Percentiles rank a stretch among this genome's conserved stretches.
Conservation (phyloP, 2,329 filamentous ascomycete genomes). For the Fusarium abutilonis region DNA sequence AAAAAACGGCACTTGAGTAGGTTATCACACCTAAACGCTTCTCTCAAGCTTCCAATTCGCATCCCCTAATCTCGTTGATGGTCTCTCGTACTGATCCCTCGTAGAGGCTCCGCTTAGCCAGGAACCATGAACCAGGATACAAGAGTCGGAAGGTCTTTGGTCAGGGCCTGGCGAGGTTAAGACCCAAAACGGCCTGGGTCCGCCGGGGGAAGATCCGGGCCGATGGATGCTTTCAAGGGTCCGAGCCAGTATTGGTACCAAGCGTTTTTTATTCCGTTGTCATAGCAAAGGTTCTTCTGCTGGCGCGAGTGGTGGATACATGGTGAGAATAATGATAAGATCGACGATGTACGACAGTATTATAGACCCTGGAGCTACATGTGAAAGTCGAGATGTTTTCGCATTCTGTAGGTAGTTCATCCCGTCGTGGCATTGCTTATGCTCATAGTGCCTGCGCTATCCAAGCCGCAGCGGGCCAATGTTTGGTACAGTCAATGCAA, state of each 20-base stretch:
- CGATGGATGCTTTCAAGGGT: constrained; percentile 36
- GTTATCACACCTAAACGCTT: constrained; percentile 1
- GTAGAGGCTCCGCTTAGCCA: constrained; percentile 33
- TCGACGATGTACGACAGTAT: constrained; percentile 17
- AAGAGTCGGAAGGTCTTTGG: constrained; percentile 11
- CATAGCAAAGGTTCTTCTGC: constrained; percentile 33
- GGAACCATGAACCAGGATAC: constrained; percentile 31
- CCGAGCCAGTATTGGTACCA: constrained; percentile 41
- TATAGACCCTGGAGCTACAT: neutral
- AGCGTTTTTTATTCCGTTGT: constrained; percentile 34
- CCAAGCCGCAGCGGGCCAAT: neutral
- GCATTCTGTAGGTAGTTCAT: neutral
- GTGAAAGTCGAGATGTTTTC: neutral
- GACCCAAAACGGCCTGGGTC: constrained; percentile 31
- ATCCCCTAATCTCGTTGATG: constrained; percentile 23
- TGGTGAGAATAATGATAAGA: constrained; percentile 7
- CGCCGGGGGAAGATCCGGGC: constrained; percentile 45
- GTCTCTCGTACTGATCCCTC: neutral
- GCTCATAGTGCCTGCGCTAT: neutral
- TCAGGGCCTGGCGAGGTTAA: constrained; percentile 17
- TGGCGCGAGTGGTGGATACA: constrained; percentile 14
- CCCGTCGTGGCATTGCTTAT: neutral
- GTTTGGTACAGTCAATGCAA: neutral
- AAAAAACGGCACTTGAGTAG: constrained; percentile 2
- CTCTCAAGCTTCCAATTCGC: constrained; percentile 26